phyloP scores from a whole-genome alignment of 495 filamentous ascomycete species.

The Mycothermus thermophilus region DNA sequence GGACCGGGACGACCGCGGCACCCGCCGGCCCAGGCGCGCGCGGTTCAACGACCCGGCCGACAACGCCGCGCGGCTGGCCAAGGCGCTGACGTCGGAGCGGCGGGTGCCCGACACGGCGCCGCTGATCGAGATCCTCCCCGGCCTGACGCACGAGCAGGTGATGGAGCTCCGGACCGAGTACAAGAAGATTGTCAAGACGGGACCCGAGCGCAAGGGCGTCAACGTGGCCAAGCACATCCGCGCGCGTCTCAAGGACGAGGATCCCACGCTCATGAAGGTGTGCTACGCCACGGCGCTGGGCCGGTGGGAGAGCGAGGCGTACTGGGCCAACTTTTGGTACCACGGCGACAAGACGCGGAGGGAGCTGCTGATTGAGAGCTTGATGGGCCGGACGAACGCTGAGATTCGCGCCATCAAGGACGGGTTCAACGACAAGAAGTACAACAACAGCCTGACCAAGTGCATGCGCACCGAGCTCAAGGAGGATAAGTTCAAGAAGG shows the following conservation, averaged over 20 bases:
- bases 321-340: conserved; percentile 99
- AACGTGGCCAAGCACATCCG: conserved; percentile 97
- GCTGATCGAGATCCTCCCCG: conserved; percentile 72
- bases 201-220: conserved; percentile 59
- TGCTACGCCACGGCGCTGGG: conserved; percentile 85
- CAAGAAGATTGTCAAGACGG: conserved; percentile 69
- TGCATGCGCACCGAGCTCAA: conserved; percentile 88
- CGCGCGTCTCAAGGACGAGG: conserved; percentile 52
- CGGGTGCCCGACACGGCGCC: conserved; percentile 51
- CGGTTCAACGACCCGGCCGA: conserved; percentile 64
- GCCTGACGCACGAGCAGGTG: conserved; percentile 71
- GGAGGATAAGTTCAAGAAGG: conserved; percentile 86
- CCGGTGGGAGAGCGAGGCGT: conserved; percentile 84
- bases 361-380: conserved; percentile 79
- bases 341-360: conserved; percentile 71
- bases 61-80: conserved; percentile 62
- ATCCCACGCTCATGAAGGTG: conserved; percentile 62
- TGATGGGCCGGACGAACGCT: conserved; percentile 76
- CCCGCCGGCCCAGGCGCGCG: conserved; percentile 37
- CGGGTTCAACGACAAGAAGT: conserved; percentile 86
- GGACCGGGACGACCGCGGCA: conserved; percentile 22
- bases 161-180: conserved; percentile 74
- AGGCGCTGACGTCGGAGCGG: conserved; percentile 56
- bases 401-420: conserved; percentile 87
- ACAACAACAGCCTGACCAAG: conserved; percentile 61